Conservation (phyloP, 2,329 filamentous ascomycete species). For the Xylaria sp. region DNA sequence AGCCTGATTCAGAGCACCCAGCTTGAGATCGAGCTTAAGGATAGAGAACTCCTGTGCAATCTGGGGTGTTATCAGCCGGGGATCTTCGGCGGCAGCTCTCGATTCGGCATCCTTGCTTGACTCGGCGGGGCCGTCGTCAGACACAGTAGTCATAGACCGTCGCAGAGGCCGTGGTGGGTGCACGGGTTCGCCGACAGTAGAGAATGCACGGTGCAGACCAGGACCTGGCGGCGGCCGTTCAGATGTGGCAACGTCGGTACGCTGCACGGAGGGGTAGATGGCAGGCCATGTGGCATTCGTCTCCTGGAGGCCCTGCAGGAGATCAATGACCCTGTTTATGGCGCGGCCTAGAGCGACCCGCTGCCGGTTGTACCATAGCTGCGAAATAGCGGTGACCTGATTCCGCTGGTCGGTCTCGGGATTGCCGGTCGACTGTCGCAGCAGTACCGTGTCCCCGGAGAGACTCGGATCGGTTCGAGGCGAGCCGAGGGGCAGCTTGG, state of each 20-base stretch:
- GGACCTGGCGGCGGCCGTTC: slow-evolving; percentile 65
- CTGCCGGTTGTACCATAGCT: slow-evolving; percentile 95
- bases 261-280: slow-evolving; percentile 88
- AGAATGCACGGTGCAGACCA: slow-evolving; percentile 70
- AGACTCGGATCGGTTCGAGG: slow-evolving; percentile 57
- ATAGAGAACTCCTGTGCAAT: slow-evolving; percentile 97
- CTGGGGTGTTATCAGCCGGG: slow-evolving; percentile 87
- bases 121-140: slow-evolving; percentile 69
- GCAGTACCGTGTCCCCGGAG: slow-evolving; percentile 59
- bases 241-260: slow-evolving; percentile 59
- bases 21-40: slow-evolving; percentile 91
- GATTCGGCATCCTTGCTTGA: slow-evolving; percentile 77
- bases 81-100: slow-evolving; percentile 69
- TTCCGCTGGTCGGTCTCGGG: slow-evolving; percentile 72
- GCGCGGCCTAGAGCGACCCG: slow-evolving; percentile 85
- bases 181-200: slow-evolving; percentile 63
- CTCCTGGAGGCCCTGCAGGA: slow-evolving; percentile 82
- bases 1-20: slow-evolving; percentile 84
- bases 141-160: slow-evolving; percentile 78
- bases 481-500: slow-evolving; percentile 47
- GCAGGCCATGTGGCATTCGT: slow-evolving; percentile 95
- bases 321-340: slow-evolving; percentile 86
- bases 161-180: slow-evolving; percentile 62
- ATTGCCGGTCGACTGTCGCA: slow-evolving; percentile 53
- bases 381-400: slow-evolving; percentile 86